Percentiles rank a stretch among this genome's conserved stretches.
Conservation (phyloP, 345 rosid species). For the Brassica nigra region DNA sequence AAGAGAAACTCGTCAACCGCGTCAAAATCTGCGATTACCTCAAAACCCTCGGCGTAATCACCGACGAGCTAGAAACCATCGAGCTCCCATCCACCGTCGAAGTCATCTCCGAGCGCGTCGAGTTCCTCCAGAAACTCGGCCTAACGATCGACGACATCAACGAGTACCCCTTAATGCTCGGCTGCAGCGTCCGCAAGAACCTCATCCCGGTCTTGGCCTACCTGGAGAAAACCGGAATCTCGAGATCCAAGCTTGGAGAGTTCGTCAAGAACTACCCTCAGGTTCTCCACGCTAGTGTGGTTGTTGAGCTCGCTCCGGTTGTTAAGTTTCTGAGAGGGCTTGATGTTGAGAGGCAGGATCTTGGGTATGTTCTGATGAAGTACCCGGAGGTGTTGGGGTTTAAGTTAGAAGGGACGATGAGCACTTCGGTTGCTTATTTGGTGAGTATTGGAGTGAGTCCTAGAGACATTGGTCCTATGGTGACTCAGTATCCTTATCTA, state of each 20-base stretch:
- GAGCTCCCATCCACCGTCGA: slow-evolving; percentile 93
- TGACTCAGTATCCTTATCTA: slow-evolving; percentile 82
- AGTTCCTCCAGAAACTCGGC: slow-evolving; percentile 80
- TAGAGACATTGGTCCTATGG: slow-evolving; percentile 94
- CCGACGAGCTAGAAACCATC: slow-evolving; percentile 75
- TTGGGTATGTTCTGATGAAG: slow-evolving; percentile 77
- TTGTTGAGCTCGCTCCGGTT: slow-evolving; percentile 92
- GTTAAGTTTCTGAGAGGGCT: slow-evolving; percentile 85
- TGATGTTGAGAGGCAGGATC: slow-evolving; percentile 85
- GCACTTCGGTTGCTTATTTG: slow-evolving; percentile 89
- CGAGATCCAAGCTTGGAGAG: slow-evolving; percentile 74
- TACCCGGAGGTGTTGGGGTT: slow-evolving; percentile 92
- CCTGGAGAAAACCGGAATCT: slow-evolving; percentile 75
- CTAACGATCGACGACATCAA: slow-evolving; percentile 77
- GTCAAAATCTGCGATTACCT: slow-evolving; percentile 90
- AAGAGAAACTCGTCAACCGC: slow-evolving; percentile 81
- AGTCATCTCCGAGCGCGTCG: slow-evolving; percentile 86
- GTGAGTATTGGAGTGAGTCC: slow-evolving; percentile 90
- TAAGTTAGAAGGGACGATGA: slow-evolving; percentile 88
- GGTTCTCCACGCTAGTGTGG: slow-evolving; percentile 78
- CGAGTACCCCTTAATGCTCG: slow-evolving; percentile 79
- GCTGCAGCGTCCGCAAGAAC: slow-evolving; percentile 87
- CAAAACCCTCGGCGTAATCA: slow-evolving; percentile 74
- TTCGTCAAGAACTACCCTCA: slow-evolving; percentile 82
- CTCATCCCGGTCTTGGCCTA: slow-evolving; percentile 89